Conservation (phyloP, 495 filamentous ascomycete species). For the Penicillium turbatum region DNA sequence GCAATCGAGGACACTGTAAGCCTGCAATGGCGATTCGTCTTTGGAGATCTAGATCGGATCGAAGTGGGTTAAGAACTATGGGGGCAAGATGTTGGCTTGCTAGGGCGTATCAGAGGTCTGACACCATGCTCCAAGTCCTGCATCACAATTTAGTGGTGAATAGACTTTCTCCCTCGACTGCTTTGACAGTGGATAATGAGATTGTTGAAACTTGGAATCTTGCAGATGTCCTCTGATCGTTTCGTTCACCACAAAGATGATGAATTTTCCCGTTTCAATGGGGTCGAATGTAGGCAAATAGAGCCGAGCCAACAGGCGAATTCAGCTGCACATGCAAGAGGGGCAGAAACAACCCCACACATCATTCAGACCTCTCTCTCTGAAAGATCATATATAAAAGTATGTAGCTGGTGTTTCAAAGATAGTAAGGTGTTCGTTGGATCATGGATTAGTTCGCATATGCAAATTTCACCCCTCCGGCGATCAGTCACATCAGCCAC, state of each 20-base stretch:
- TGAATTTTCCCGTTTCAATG: too few relatives aligned
- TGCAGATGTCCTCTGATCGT: too few relatives aligned
- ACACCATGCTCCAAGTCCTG: neutral
- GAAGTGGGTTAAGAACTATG: constrained; percentile 18
- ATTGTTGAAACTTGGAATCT: neutral
- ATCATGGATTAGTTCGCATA: neutral
- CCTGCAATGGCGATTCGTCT: neutral
- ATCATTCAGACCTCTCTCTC: neutral
- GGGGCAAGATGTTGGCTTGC: neutral
- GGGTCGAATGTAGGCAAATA: neutral
- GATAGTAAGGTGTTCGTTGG: too few relatives aligned
- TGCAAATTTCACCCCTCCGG: neutral
- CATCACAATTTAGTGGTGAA: too few relatives aligned
- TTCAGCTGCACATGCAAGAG: neutral
- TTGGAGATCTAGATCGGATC: constrained; percentile 28
- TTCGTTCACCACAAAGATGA: too few relatives aligned
- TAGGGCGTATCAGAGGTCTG: constrained; percentile 6
- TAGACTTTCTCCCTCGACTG: neutral
- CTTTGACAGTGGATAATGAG: neutral
- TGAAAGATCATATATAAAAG: too few relatives aligned
- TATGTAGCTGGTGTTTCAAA: too few relatives aligned
- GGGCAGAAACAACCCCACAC: neutral
- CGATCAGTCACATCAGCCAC: neutral
- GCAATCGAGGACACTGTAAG: constrained; percentile 12
- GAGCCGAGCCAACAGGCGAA: neutral